phyloP scores from a whole-genome alignment of 2,329 filamentous ascomycete species.

The Pseudogymnoascus sp. region DNA sequence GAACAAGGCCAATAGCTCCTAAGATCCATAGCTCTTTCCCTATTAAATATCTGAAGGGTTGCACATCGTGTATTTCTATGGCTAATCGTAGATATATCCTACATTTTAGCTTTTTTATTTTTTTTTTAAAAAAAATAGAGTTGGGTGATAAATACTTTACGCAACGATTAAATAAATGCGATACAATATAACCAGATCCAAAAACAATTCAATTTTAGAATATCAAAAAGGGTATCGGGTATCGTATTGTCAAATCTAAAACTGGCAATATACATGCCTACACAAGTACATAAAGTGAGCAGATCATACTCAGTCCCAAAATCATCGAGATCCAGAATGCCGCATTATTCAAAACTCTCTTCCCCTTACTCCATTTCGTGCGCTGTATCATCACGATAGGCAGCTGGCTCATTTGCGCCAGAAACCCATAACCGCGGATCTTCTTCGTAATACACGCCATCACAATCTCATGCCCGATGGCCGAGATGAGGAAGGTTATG shows the following conservation, averaged over 20 bases:
- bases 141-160: neutral
- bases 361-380: conserved; percentile 64
- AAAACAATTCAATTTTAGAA: neutral
- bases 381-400: conserved; percentile 90
- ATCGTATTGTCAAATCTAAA: neutral
- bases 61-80: too few species aligned
- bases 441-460: conserved; percentile 99
- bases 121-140: neutral
- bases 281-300: conserved; percentile 51
- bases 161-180: neutral
- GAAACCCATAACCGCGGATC: conserved; percentile 83
- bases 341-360: conserved; percentile 75
- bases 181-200: neutral
- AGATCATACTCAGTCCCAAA: conserved; percentile 67
- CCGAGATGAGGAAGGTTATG: conserved; percentile 85
- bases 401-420: conserved; percentile 93
- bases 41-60: too few species aligned
- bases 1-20: neutral
- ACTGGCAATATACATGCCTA: conserved; percentile 23
- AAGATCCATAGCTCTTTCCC: neutral
- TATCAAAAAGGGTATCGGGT: conserved; percentile 3
- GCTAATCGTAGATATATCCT: too few species aligned
- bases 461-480: conserved; percentile 85
- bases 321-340: conserved; percentile 93
- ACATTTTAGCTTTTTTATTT: neutral